Evolutionary conservation across 176 grass and related monocot species (phyloP), one percentile per base, ranked within the genome.

Genomic region (Bonia amplexicaulis): DNA sequence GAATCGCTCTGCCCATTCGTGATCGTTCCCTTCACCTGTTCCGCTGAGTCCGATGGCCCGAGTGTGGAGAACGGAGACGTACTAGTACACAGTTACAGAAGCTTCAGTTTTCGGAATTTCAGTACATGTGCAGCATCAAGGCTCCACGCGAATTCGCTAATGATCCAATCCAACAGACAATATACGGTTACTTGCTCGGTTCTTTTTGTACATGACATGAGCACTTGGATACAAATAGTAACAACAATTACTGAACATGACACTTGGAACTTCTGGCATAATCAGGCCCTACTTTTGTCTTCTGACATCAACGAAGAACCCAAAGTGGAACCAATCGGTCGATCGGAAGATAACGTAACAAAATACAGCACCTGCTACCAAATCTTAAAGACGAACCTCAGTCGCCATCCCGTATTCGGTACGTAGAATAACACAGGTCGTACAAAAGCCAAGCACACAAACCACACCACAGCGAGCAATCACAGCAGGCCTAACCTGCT

Each of bases 361-460:
- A 63, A 64, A 63, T 47, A 14, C 44, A 55, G 7, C 10, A 37
- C 49, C 49, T 16, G 73, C 47, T 33, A 69, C 16, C 48, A 40
- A 85, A 68, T 46, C 62, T 20, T 41, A 23, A 76, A 37, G 31
- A 58, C 35, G 37, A 22, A 16, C 48, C n/a, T 55, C 58, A 42
- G 71, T 66, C 42, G 3, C 52, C 62, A 22, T 53, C n/a, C 73
- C 23, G 47, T 76, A 76, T 66, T 15, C 10, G 15, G 71, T 55
- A 22, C n/a, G 47, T 45, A 71, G 33, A 76, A 55, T 67, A 58
- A 77, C 39, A 26, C 42, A 17, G 12, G 16, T 31, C 54, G 59
- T 84, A 51, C 29, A 84, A 44, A 76, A 76, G 82, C 35, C 33
- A 57, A 25, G 63, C 73, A 35, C 73, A 22, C 53, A 40, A 65